A percentile compares a stretch with the other conserved stretches of the same genome.
Conservation (phyloP, 2,329 filamentous ascomycete species). For the Beauveria medogensis region DNA sequence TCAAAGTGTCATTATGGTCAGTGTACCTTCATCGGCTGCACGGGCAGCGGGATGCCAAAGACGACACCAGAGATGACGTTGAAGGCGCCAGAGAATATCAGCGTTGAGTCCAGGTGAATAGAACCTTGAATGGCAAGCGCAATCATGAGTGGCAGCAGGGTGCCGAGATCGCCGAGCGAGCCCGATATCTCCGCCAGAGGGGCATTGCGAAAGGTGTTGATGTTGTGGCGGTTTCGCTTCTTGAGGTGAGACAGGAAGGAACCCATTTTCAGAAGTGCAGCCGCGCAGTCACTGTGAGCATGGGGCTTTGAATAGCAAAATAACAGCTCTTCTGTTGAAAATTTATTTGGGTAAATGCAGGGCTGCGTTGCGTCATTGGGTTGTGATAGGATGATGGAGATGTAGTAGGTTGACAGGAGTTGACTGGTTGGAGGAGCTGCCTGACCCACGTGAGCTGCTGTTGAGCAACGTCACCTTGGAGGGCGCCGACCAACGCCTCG, state of each 20-base stretch:
- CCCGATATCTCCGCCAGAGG: slow-evolving; percentile 73
- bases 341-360: background rate
- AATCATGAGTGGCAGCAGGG: slow-evolving; percentile 80
- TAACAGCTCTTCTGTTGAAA: background rate
- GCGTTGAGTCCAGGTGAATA: slow-evolving; percentile 73
- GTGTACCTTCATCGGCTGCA: slow-evolving; percentile 73
- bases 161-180: slow-evolving; percentile 79
- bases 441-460: background rate
- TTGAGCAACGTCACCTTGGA: background rate
- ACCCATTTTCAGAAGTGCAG: slow-evolving; percentile 3
- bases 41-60: slow-evolving; percentile 84
- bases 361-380: background rate
- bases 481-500: background rate
- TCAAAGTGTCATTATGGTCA: too few species aligned
- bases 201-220: slow-evolving; percentile 36
- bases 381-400: background rate
- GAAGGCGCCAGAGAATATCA: slow-evolving; percentile 81
- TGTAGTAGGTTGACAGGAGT: background rate
- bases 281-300: background rate
- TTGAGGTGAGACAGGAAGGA: slow-evolving; percentile 17
- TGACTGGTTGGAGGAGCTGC: background rate
- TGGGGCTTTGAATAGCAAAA: background rate
- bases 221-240: slow-evolving; percentile 38
- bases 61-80: slow-evolving; percentile 75
- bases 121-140: slow-evolving; percentile 71